Percentiles rank a stretch among this genome's conserved stretches.
Conservation (phyloP, 2,329 filamentous ascomycete species). For the Bertia moriformis region DNA sequence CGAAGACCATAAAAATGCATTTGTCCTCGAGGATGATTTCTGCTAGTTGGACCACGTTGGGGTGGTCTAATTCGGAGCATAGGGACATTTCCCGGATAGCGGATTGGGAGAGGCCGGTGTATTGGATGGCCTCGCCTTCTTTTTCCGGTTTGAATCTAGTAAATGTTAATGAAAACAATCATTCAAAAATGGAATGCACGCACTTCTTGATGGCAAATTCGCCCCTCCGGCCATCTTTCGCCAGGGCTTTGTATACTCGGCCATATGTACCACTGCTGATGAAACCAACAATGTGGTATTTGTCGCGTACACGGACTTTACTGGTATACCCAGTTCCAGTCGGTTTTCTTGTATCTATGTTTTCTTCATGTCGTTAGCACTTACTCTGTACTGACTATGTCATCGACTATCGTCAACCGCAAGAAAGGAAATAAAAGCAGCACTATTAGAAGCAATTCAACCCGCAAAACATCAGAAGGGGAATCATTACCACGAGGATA, state of each 20-base stretch:
- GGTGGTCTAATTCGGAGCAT: slow-evolving; percentile 78
- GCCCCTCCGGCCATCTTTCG: slow-evolving; percentile 56
- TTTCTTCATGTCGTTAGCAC: background rate
- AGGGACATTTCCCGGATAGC: slow-evolving; percentile 95
- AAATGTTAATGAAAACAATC: background rate
- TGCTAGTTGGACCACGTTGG: slow-evolving; percentile 77
- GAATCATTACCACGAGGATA: slow-evolving; percentile 22
- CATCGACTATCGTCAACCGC: background rate
- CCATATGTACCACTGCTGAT: slow-evolving; percentile 98
- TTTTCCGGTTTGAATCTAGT: slow-evolving; percentile 83
- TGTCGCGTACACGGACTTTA: slow-evolving; percentile 80
- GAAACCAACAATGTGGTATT: slow-evolving; percentile 93
- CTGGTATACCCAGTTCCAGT: slow-evolving; percentile 34
- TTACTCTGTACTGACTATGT: background rate
- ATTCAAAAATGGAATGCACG: background rate
- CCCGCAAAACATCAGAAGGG: too few species aligned
- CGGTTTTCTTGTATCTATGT: background rate
- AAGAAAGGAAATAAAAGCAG: background rate
- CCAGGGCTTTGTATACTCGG: slow-evolving; percentile 86
- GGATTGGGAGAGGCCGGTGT: slow-evolving; percentile 94
- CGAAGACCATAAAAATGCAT: slow-evolving; percentile 98
- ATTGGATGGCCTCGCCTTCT: slow-evolving; percentile 85
- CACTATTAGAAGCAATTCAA: too few species aligned
- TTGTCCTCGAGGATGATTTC: slow-evolving; percentile 98
- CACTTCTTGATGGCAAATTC: slow-evolving; percentile 98